Conservation (phyloP, 805 yeast genomes). For the Kuraishia floccosa region DNA sequence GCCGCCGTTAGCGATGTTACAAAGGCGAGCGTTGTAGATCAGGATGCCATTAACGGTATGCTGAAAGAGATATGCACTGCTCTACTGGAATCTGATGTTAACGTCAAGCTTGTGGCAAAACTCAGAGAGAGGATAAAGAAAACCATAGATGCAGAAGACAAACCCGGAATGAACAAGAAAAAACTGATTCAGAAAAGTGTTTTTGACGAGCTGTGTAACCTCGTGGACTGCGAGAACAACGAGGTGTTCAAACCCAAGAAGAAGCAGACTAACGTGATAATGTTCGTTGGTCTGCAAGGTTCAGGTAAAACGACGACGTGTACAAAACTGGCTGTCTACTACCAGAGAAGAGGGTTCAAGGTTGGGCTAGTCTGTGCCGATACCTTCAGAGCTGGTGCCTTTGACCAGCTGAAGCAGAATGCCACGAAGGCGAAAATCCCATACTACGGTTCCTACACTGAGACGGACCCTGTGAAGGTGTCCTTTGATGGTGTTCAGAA, state of each 20-base stretch:
- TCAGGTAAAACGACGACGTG: conserved; percentile 98
- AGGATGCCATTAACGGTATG: conserved; percentile 52
- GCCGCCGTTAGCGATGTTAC: conserved; percentile 59
- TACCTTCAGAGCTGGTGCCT: conserved; percentile 99
- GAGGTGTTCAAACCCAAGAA: conserved; percentile 70
- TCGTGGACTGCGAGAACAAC: conserved; percentile 58
- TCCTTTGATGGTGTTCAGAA: conserved; percentile 86
- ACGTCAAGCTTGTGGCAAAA: conserved; percentile 69
- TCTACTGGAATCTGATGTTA: conserved; percentile 87
- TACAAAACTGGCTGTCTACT: conserved; percentile 91
- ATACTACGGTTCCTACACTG: conserved; percentile 88
- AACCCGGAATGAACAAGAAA: conserved; percentile 55
- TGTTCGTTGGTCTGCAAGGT: conserved; percentile 98
- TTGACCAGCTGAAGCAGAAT: conserved; percentile 95
- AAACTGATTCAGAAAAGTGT: conserved; percentile 82
- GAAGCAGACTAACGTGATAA: conserved; percentile 67
- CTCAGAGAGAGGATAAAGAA: conserved; percentile 62
- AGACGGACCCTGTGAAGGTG: conserved; percentile 89
- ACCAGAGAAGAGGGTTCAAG: conserved; percentile 86
- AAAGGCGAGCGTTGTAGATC: conserved; percentile 43
- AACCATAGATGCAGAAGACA: conserved; percentile 43
- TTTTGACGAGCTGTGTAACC: conserved; percentile 79
- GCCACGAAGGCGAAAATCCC: conserved; percentile 94
- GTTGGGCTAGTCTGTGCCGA: conserved; percentile 98
- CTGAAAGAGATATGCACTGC: conserved; percentile 87